Evolutionary conservation across 768 basidiomycete species (phyloP).

Genomic region (Rhodosporidiobolus sp.): DNA sequence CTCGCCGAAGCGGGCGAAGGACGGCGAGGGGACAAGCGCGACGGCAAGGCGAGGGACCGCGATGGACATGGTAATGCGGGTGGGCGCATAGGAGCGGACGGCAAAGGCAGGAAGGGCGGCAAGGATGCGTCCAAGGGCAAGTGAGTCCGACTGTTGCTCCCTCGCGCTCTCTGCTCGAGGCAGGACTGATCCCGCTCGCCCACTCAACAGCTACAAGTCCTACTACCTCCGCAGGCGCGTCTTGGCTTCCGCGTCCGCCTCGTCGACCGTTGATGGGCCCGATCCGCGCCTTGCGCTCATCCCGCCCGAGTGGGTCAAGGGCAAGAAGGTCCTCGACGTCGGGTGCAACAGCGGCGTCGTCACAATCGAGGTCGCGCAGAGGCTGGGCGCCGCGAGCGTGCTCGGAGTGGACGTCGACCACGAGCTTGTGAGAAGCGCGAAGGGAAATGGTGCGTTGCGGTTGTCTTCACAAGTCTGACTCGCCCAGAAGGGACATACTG

Average conservation of each 20-base stretch:
- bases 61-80: not conserved
- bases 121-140: constrained; percentile 7
- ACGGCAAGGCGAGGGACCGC: not conserved
- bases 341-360: constrained; percentile 86
- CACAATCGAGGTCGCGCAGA: constrained; percentile 75
- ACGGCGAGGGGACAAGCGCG: not conserved
- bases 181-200: not conserved
- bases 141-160: not conserved
- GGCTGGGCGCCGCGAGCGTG: constrained; percentile 62
- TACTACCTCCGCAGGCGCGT: constrained; percentile 6
- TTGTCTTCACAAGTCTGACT: not conserved
- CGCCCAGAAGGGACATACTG: no score
- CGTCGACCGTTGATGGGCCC: constrained; percentile 39
- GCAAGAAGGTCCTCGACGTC: constrained; percentile 68
- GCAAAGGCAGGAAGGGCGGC: not conserved
- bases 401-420: constrained; percentile 83
- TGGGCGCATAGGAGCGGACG: not conserved
- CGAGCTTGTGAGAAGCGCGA: constrained; percentile 67
- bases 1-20: not conserved
- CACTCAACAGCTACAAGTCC: not conserved
- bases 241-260: not conserved
- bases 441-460: constrained; percentile 59
- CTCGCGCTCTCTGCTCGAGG: no score
- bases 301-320: constrained; percentile 57
- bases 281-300: constrained; percentile 69